These are phyloP conservation scores for Fusarium subglutinans DNA, from an alignment of 2,329 filamentous ascomycete genomes.

Conservation along the genomic window DNA sequence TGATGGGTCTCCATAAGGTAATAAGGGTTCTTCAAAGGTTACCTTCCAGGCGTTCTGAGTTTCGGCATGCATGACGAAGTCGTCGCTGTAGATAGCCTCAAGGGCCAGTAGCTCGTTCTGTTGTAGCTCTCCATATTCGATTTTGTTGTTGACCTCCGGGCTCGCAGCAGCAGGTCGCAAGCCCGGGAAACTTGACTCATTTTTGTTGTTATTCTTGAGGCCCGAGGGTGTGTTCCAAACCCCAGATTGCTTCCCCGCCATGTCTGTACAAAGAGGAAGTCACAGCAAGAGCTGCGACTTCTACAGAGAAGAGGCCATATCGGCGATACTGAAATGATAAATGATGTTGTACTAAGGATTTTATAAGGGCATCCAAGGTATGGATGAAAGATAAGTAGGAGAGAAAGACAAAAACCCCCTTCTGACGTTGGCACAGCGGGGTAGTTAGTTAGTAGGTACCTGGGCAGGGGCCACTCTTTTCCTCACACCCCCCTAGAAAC, in stretches of 20 bases:
- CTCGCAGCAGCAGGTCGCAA: constrained; percentile 52
- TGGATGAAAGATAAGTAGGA: constrained; percentile 28
- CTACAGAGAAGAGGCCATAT: constrained; percentile 60
- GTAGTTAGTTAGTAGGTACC: constrained; percentile 18
- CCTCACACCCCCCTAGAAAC: background rate
- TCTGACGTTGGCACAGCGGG: constrained; percentile 42
- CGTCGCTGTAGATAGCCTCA: constrained; percentile 88
- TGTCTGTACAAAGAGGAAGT: constrained; percentile 53
- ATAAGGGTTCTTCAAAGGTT: constrained; percentile 36
- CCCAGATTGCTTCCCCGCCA: constrained; percentile 63
- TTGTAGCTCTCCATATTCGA: constrained; percentile 84
- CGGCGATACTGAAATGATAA: constrained; percentile 18
- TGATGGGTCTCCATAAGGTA: background rate
- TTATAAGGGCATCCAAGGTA: constrained; percentile 29
- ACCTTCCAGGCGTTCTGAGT: constrained; percentile 87
- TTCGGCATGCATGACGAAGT: constrained; percentile 79
- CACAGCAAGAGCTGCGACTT: constrained; percentile 65
- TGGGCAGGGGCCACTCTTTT: background rate
- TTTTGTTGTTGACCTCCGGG: constrained; percentile 55
- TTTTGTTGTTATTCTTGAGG: constrained; percentile 49
- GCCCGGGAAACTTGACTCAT: constrained; percentile 63
- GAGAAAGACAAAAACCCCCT: constrained; percentile 12
- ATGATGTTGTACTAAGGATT: constrained; percentile 9
- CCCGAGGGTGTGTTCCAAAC: constrained; percentile 59
- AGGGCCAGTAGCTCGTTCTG: constrained; percentile 87